phyloP scores from a whole-genome alignment of 345 rosid species.

The Alliaria petiolata region DNA sequence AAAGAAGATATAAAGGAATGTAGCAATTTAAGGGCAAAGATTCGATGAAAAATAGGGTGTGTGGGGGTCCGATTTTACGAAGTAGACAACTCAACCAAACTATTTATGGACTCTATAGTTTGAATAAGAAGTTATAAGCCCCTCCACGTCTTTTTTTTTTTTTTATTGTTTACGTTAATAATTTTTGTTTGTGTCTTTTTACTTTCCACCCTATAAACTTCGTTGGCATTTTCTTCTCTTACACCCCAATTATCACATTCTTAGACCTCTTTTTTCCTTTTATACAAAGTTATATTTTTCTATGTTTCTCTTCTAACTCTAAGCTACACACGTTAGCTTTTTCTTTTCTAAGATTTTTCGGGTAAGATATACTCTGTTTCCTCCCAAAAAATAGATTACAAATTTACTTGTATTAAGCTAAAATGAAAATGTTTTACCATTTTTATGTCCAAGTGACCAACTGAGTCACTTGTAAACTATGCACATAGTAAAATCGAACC shows the following conservation, averaged over 20 bases:
- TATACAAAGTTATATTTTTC: constrained; percentile 9
- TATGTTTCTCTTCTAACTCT: not conserved
- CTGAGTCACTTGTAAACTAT: not conserved
- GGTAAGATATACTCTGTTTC: not conserved
- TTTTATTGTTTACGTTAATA: constrained; percentile 1
- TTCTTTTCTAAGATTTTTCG: not conserved
- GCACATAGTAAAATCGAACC: not conserved
- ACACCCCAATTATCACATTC: constrained; percentile 32
- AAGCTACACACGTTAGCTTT: not conserved
- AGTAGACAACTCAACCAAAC: constrained; percentile 31
- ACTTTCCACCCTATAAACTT: constrained; percentile 31
- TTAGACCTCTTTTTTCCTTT: constrained; percentile 13
- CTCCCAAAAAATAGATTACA: not conserved
- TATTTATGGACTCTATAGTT: constrained; percentile 21
- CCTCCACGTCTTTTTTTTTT: constrained; percentile 22
- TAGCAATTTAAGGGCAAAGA: constrained; percentile 16
- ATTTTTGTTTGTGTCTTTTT: not conserved
- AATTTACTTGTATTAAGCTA: not conserved
- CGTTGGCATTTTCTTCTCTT: constrained; percentile 35
- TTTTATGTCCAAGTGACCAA: not conserved
- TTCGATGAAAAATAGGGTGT: constrained; percentile 15
- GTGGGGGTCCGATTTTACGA: constrained; percentile 34
- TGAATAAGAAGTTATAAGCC: not conserved
- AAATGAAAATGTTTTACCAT: not conserved
- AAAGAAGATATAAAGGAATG: not conserved